These are phyloP conservation scores for Corymbia citriodora DNA, from an alignment of 441 rosid species.

Conservation along the genomic window DNA sequence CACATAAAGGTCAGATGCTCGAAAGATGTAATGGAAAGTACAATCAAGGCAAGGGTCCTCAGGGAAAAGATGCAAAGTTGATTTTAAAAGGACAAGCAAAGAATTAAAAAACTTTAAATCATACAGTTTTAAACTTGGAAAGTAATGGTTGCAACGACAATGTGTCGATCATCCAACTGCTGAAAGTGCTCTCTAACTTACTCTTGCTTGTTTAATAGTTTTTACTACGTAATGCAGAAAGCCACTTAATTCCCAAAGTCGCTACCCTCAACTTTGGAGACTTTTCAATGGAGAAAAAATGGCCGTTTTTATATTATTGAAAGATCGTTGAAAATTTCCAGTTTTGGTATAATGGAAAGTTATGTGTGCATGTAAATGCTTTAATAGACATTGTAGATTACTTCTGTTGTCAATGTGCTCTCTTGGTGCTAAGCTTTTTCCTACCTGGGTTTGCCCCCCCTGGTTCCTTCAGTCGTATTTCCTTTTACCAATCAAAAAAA, in stretches of 20 bases:
- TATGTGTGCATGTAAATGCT: not conserved
- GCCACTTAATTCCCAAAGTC: no score
- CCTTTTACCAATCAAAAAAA: not conserved
- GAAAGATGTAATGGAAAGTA: not conserved
- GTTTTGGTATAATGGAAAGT: not conserved
- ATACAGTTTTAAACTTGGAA: not conserved
- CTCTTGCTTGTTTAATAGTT: no score
- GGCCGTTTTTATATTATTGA: no score
- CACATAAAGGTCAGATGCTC: fast-evolving
- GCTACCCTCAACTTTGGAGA: no score
- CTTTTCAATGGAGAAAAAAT: no score
- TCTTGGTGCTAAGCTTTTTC: no score
- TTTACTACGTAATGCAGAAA: no score
- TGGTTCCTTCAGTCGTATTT: not conserved
- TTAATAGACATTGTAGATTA: not conserved
- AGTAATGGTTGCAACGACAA: fast-evolving
- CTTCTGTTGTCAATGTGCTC: not conserved
- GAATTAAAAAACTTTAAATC: fast-evolving
- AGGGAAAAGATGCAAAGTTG: not conserved
- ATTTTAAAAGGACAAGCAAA: not conserved
- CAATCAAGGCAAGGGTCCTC: not conserved
- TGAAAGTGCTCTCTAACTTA: no score
- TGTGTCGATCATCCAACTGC: fast-evolving
- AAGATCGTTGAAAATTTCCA: not conserved
- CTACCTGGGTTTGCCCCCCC: no score